Conservation (phyloP, 495 filamentous ascomycete species). For the Penicillium fimorum region DNA sequence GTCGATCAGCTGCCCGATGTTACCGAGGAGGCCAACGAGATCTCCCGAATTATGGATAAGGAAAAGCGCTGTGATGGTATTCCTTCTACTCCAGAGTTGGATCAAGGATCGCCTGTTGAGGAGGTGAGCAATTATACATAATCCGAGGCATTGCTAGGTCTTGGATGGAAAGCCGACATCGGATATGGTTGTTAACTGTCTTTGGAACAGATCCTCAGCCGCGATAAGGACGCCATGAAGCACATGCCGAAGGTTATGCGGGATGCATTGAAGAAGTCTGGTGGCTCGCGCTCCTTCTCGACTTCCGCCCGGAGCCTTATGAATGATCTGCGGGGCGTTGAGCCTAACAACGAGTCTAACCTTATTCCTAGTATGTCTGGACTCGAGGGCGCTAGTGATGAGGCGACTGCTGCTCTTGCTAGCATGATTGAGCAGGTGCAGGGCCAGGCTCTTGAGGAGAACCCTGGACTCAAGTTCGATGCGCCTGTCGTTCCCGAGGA, state of each 20-base stretch:
- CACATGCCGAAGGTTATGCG: constrained; percentile 69
- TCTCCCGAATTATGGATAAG: constrained; percentile 48
- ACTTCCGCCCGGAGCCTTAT: constrained; percentile 47
- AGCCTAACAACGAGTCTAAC: constrained; percentile 12
- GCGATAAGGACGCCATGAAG: constrained; percentile 59
- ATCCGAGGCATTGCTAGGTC: not conserved
- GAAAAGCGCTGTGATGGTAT: constrained; percentile 44
- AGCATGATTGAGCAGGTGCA: constrained; percentile 41
- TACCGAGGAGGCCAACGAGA: constrained; percentile 62
- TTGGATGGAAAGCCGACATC: not conserved
- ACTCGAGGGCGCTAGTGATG: constrained; percentile 14
- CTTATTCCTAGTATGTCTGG: not conserved
- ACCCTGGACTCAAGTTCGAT: constrained; percentile 68
- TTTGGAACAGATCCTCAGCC: constrained; percentile 57
- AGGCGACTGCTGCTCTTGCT: constrained; percentile 37
- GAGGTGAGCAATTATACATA: constrained; percentile 49
- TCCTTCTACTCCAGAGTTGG: constrained; percentile 57
- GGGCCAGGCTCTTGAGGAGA: constrained; percentile 28
- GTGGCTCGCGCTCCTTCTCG: constrained; percentile 57
- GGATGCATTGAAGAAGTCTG: constrained; percentile 49
- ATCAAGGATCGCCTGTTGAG: constrained; percentile 63
- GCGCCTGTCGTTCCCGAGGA: constrained; percentile 62
- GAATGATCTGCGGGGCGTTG: constrained; percentile 24
- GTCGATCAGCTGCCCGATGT: constrained; percentile 58
- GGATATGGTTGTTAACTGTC: not conserved